These are phyloP conservation scores for Starmerella kuoi DNA, from an alignment of 805 yeast species.

Conservation along the genomic window DNA sequence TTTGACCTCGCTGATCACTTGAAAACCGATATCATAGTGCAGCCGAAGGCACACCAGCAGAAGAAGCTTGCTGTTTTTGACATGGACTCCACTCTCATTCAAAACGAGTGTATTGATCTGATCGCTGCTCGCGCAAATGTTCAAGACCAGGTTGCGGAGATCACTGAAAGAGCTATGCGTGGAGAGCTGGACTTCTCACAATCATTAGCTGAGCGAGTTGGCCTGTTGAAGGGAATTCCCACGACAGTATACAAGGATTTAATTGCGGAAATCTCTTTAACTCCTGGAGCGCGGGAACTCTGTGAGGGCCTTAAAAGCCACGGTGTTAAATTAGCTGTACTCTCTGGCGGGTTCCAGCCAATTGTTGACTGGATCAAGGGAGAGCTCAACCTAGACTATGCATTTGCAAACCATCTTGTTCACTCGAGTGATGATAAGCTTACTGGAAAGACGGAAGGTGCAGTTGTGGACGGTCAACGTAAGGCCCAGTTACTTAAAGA, in stretches of 20 bases:
- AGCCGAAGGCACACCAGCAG: background rate
- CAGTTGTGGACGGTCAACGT: slow-evolving; percentile 71
- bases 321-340: slow-evolving; percentile 68
- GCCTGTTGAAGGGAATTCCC: slow-evolving; percentile 69
- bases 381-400: slow-evolving; percentile 65
- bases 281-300: slow-evolving; percentile 77
- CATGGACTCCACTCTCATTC: slow-evolving; percentile 93
- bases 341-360: slow-evolving; percentile 91
- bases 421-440: slow-evolving; percentile 36
- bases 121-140: slow-evolving; percentile 91
- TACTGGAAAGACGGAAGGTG: slow-evolving; percentile 68
- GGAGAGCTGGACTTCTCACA: slow-evolving; percentile 87
- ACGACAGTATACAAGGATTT: slow-evolving; percentile 66
- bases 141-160: slow-evolving; percentile 72
- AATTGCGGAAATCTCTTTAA: slow-evolving; percentile 53
- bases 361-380: slow-evolving; percentile 65
- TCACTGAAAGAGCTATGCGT: slow-evolving; percentile 92
- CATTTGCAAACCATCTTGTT: slow-evolving; percentile 58
- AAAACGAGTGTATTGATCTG: slow-evolving; percentile 92
- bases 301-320: slow-evolving; percentile 45
- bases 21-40: slow-evolving; percentile 3
- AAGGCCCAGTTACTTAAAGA: slow-evolving; percentile 63
- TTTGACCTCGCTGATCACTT: slow-evolving; percentile 3
- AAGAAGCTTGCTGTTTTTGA: slow-evolving; percentile 72
- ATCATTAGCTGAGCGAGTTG: slow-evolving; percentile 63